Evolutionary conservation across 805 yeast species (phyloP).

Genomic region (Candida maesae): DNA sequence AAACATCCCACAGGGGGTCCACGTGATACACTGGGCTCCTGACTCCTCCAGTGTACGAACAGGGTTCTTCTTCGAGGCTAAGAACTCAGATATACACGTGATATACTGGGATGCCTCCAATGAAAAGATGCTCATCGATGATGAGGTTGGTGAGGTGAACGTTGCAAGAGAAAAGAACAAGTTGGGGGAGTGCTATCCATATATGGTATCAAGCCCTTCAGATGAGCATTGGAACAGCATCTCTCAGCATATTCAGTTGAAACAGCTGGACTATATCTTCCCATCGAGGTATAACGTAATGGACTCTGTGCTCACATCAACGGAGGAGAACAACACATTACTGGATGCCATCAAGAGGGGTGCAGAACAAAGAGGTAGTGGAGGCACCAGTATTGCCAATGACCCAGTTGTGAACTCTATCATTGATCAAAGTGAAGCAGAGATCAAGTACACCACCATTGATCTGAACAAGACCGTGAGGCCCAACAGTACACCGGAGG

Average conservation of each 20-base stretch:
- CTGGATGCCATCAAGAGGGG: constrained; percentile 34
- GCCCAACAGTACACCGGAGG: constrained; percentile 33
- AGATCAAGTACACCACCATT: constrained; percentile 39
- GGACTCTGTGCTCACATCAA: constrained; percentile 46
- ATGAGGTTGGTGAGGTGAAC: constrained; percentile 31
- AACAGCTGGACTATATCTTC: constrained; percentile 27
- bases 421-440: constrained; percentile 32
- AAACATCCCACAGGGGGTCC: constrained; percentile 46
- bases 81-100: constrained; percentile 32
- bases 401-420: constrained; percentile 32
- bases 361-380: constrained; percentile 23
- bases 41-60: constrained; percentile 33
- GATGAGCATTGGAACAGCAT: constrained; percentile 28
- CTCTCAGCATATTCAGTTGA: constrained; percentile 24
- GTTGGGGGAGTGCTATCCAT: constrained; percentile 32
- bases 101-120: constrained; percentile 35
- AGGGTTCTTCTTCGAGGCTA: constrained; percentile 37
- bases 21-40: constrained; percentile 50
- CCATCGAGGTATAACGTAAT: constrained; percentile 26
- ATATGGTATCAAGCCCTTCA: constrained; percentile 40
- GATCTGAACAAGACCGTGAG: constrained; percentile 38
- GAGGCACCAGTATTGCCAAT: constrained; percentile 23
- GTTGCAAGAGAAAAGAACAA: constrained; percentile 25
- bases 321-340: constrained; percentile 43
- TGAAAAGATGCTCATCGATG: constrained; percentile 30